Base-by-base conservation (phyloP, 257 asterid species). In the Plectranthus barbatus region DNA sequence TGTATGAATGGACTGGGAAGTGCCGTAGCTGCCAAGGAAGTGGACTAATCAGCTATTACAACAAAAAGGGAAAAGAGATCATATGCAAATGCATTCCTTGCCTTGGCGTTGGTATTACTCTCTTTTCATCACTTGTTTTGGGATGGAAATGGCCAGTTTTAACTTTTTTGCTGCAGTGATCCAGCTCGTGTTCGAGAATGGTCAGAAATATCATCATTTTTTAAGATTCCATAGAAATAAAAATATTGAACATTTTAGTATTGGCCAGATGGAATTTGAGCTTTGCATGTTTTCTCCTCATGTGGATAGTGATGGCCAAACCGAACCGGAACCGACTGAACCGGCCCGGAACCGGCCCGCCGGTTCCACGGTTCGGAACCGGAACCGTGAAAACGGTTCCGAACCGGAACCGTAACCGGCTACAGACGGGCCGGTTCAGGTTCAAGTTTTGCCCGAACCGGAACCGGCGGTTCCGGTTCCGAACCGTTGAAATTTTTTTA, bases 1-100 rank as follows among this genome's bases (percentile, higher is more conserved):
- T 90, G 13, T 90, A 87, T 71, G 97, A 90, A 75, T 87, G 97
- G 97, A 87, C 96, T 7, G 96, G 97, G n/a, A 83, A 75, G 72
- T 87, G 97, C 64, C 81, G 85, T 41, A 90, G 96, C 74, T 90
- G 97, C 75, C 97, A 90, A 77, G 97, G 97, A 62, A 29, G 85
- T 7, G 96, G 96, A 54, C 72, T 80, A 6, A 91, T 82, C 57
- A 85, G 95, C 78, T 87, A 87, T 76, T 80, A 79, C 56, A 84
- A 41, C 79, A 90, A 84, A 72, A 85, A 60, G 66, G 96, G 97
- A 69, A 90, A 82, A 73, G 91, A 80, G 69, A 82, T 81, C 56
- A 69, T 82, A 21, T 87, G 97, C 87, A 87, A 85, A 74, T 90
- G 97, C 83, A 87, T 90, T 60, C 97, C 97, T 63, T 90, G 96